Evolutionary conservation across 2,329 filamentous ascomycete genomes (phyloP).

Genomic region (Pyrenophora seminiperda): DNA sequence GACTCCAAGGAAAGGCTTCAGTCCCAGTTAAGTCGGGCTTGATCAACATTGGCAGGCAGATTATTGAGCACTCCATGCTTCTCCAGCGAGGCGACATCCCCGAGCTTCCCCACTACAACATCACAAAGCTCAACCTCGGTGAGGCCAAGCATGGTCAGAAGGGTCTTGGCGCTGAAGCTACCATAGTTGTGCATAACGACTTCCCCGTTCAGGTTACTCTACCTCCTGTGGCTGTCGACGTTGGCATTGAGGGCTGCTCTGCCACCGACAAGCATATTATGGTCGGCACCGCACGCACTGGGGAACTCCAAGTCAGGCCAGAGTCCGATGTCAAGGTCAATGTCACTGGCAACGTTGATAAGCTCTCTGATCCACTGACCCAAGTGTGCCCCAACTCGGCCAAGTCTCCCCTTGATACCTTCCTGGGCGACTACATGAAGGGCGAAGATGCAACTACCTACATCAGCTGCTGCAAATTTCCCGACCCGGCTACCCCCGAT

Average conservation of each 20-base stretch:
- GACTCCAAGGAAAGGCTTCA: constrained; percentile 73
- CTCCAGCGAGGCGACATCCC: constrained; percentile 80
- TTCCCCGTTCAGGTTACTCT: constrained; percentile 79
- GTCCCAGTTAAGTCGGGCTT: constrained; percentile 79
- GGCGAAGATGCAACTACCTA: constrained; percentile 80
- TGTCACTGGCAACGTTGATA: constrained; percentile 72
- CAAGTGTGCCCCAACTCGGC: constrained; percentile 74
- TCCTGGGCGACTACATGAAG: constrained; percentile 81
- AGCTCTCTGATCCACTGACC: constrained; percentile 75
- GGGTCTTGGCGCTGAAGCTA: constrained; percentile 80
- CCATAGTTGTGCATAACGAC: constrained; percentile 72
- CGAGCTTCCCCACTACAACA: constrained; percentile 77
- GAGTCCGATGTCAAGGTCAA: constrained; percentile 69
- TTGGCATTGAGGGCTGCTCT: constrained; percentile 82
- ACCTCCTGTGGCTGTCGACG: constrained; percentile 80
- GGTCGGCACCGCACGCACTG: constrained; percentile 76
- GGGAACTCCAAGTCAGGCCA: constrained; percentile 69
- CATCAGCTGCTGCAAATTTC: constrained; percentile 75
- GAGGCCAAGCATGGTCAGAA: constrained; percentile 65
- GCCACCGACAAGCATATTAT: constrained; percentile 73
- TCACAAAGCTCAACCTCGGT: constrained; percentile 77
- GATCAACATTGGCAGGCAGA: constrained; percentile 76
- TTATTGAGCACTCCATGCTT: constrained; percentile 72
- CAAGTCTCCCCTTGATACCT: constrained; percentile 80
- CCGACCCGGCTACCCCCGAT: constrained; percentile 69